phyloP scores from a whole-genome alignment of 805 yeast species.

The Kregervanrija fluxuum region DNA sequence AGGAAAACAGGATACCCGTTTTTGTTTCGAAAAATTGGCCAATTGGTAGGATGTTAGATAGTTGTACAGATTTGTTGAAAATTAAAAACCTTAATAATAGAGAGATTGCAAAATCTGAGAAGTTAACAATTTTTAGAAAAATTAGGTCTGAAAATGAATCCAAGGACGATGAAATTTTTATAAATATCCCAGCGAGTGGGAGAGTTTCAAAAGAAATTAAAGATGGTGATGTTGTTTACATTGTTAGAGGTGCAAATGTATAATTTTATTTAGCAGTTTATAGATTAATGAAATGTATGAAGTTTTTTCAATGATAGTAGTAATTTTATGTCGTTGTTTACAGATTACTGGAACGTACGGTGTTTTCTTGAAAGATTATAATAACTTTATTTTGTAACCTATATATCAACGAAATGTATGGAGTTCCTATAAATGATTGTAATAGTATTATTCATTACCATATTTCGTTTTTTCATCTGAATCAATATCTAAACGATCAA shows the following conservation, averaged over 20 bases:
- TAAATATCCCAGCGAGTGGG: constrained; percentile 29
- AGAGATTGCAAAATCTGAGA: constrained; percentile 32
- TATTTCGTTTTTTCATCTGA: too few relatives aligned
- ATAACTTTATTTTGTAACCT: too few relatives aligned
- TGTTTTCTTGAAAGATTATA: too few relatives aligned
- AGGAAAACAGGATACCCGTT: constrained; percentile 19
- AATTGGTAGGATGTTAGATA: constrained; percentile 51
- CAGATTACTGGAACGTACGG: too few relatives aligned
- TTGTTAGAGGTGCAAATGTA: constrained; percentile 41
- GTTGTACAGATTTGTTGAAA: constrained; percentile 38
- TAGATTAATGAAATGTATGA: too few relatives aligned
- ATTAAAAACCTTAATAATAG: constrained; percentile 44
- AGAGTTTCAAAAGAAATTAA: constrained; percentile 35
- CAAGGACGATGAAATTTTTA: constrained; percentile 17
- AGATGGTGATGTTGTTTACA: constrained; percentile 44
- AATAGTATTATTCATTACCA: too few relatives aligned
- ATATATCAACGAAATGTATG: too few relatives aligned
- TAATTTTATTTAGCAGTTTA: neutral
- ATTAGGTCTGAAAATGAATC: constrained; percentile 16
- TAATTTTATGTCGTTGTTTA: too few relatives aligned
- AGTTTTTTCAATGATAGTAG: too few relatives aligned
- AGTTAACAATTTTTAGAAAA: constrained; percentile 41
- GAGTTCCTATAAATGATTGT: too few relatives aligned
- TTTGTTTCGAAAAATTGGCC: constrained; percentile 52
- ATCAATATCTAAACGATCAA: too few relatives aligned